Base-by-base conservation (phyloP, 257 asterid species). In the Solanum habrochaites region DNA sequence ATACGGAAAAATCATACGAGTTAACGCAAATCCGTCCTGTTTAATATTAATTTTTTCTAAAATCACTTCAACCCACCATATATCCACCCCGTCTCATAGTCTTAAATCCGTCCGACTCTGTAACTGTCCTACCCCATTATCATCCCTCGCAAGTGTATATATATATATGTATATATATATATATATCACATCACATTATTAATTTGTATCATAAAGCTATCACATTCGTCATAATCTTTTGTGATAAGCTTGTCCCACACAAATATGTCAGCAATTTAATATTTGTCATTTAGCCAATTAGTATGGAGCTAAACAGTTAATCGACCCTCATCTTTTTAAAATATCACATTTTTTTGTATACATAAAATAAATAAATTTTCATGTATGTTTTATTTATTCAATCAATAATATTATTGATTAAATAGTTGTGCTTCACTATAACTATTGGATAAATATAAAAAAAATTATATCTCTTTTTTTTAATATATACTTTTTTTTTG, bases 1-100 rank as follows among this genome's bases (percentile, higher is more conserved):
- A n/a, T n/a, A n/a, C n/a, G n/a, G n/a, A n/a, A n/a, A 15, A 49
- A 49, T 49, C 1, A 2, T 2, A 47, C 15, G 5, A 0, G 14
- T 18, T 0, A n/a, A n/a, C 6, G 58, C 8, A 14, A 14, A 49
- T 7, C 3, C 0, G 7, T 0, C 42, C 2, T 1, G 42, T 8
- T 7, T 0, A 9, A 39, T 7, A 49, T 49, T 49, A 14, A 5
- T 14, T 14, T 14, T 47, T 47, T 49, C 0, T 49, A 0, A 49
- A 49, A 15, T 49, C 21, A 49, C 18, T 49, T 49, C 21, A 15
- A 2, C 8, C 21, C 58, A 5, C 21, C 8, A 3, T 49, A 8
- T 3, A 49, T 49, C 21, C 8, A 20, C 16, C 21, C 58, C 8
- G 21, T 8, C 58, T 0, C 58, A 45, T 12, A 45, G 52, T 13